Evolutionary conservation across 2,329 filamentous ascomycete genomes (phyloP).

Genomic region (Xylariaceae sp.): DNA sequence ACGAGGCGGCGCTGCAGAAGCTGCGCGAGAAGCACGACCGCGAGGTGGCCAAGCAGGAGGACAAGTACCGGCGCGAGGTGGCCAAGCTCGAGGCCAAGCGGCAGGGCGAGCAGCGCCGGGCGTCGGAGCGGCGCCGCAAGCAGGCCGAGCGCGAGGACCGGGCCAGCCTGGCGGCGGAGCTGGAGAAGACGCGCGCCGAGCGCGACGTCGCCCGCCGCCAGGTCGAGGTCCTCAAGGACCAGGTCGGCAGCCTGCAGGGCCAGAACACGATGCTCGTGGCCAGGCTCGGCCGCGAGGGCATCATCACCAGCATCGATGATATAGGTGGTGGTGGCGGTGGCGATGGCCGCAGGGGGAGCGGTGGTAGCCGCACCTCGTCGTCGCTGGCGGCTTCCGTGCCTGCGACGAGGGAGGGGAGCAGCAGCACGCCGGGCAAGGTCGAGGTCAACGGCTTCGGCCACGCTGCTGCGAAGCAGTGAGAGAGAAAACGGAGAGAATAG

Average conservation of each 20-base stretch:
- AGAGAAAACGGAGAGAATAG: too few species aligned
- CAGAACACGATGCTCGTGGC: conserved; percentile 54
- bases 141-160: conserved; percentile 46
- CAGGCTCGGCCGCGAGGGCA: conserved; percentile 38
- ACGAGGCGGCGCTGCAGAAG: conserved; percentile 41
- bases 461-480: too few species aligned
- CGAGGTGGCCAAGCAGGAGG: conserved; percentile 58
- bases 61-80: conserved; percentile 57
- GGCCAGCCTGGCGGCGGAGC: conserved; percentile 39
- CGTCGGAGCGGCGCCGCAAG: conserved; percentile 43
- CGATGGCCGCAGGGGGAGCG: too few species aligned
- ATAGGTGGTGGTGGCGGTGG: too few species aligned
- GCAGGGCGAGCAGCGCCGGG: conserved; percentile 53
- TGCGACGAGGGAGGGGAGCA: too few species aligned
- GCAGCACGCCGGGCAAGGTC: too few species aligned
- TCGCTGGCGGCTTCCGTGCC: too few species aligned
- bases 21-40: conserved; percentile 56
- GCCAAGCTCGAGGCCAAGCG: conserved; percentile 58
- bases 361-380: too few species aligned
- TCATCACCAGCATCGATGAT: too few species aligned
- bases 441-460: too few species aligned
- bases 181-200: conserved; percentile 45
- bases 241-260: conserved; percentile 50
- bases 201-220: conserved; percentile 45
- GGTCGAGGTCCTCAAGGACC: conserved; percentile 44